Conservation (phyloP, 1,139 yeast genomes). For the Suhomyces yuchorum region DNA sequence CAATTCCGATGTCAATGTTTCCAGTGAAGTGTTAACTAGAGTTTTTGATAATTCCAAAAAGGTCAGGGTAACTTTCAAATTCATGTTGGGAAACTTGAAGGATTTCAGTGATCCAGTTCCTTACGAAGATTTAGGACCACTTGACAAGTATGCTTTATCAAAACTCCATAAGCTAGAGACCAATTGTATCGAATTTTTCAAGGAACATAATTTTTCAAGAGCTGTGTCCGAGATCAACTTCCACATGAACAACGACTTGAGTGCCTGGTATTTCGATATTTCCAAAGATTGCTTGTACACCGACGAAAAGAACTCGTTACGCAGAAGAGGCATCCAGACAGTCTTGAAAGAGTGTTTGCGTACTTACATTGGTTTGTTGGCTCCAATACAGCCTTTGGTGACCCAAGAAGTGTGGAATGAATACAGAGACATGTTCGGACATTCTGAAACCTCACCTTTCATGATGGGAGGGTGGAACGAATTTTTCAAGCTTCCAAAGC, state of each 20-base stretch:
- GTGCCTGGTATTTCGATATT: slow-evolving; percentile 84
- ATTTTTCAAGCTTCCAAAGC: slow-evolving; percentile 31
- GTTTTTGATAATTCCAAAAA: slow-evolving; percentile 83
- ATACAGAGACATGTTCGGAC: slow-evolving; percentile 38
- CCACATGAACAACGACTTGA: slow-evolving; percentile 73
- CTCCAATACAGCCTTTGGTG: slow-evolving; percentile 82
- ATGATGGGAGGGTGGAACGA: slow-evolving; percentile 42
- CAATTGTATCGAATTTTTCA: slow-evolving; percentile 48
- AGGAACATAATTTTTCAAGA: slow-evolving; percentile 64
- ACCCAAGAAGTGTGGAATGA: slow-evolving; percentile 88
- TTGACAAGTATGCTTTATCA: slow-evolving; percentile 68
- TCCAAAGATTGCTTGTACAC: slow-evolving; percentile 86
- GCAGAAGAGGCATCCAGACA: slow-evolving; percentile 70
- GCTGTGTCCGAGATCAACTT: slow-evolving; percentile 64
- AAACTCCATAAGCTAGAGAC: slow-evolving; percentile 53
- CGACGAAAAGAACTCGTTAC: slow-evolving; percentile 47
- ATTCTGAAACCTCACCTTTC: slow-evolving; percentile 52
- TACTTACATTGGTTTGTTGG: slow-evolving; percentile 63
- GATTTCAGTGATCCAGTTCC: slow-evolving; percentile 30
- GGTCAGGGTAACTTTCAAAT: slow-evolving; percentile 78
- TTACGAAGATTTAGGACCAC: slow-evolving; percentile 46
- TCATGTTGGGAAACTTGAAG: slow-evolving; percentile 73
- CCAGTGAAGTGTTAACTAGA: slow-evolving; percentile 70
- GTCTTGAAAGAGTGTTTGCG: slow-evolving; percentile 64
- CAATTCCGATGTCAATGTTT: slow-evolving; percentile 75